Conservation (phyloP, 2,329 filamentous ascomycete genomes). For the Plenodomus tracheiphilus region DNA sequence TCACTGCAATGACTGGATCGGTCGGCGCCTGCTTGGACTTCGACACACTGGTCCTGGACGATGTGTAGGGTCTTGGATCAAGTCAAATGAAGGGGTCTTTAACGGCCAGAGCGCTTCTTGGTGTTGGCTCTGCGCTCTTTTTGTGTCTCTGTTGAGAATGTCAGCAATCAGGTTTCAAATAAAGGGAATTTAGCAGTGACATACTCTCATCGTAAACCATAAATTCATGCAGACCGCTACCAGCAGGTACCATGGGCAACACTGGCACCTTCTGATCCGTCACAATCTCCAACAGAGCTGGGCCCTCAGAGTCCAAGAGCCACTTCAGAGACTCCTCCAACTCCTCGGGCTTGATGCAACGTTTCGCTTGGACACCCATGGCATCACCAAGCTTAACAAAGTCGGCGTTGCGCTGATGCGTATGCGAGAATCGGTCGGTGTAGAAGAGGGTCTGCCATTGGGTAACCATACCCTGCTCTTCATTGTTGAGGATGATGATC, state of each 20-base stretch:
- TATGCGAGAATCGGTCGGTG: constrained; percentile 89
- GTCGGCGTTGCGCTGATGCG: constrained; percentile 92
- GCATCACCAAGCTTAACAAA: constrained; percentile 92
- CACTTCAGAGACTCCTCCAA: constrained; percentile 79
- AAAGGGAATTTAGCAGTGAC: constrained; percentile 27
- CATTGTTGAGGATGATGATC: constrained; percentile 93
- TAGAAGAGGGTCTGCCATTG: constrained; percentile 99
- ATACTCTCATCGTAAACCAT: constrained; percentile 80
- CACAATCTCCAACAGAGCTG: constrained; percentile 87
- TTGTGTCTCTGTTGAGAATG: constrained; percentile 14
- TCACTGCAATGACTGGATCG: too few relatives aligned
- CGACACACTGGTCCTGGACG: too few relatives aligned
- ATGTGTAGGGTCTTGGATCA: too few relatives aligned
- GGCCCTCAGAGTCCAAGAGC: constrained; percentile 84
- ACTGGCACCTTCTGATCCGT: constrained; percentile 90
- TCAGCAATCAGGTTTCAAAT: constrained; percentile 5
- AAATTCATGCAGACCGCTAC: constrained; percentile 88
- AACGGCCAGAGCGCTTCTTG: constrained; percentile 33
- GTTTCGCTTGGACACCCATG: constrained; percentile 80
- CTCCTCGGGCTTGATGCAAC: constrained; percentile 74
- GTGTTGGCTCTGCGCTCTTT: constrained; percentile 38
- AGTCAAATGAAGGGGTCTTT: constrained; percentile 2
- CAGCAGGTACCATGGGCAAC: constrained; percentile 94
- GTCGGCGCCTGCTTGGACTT: too few relatives aligned
- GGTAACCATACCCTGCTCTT: constrained; percentile 98